Conservation (phyloP, 495 filamentous ascomycete genomes). For the Penicillium paxilli region DNA sequence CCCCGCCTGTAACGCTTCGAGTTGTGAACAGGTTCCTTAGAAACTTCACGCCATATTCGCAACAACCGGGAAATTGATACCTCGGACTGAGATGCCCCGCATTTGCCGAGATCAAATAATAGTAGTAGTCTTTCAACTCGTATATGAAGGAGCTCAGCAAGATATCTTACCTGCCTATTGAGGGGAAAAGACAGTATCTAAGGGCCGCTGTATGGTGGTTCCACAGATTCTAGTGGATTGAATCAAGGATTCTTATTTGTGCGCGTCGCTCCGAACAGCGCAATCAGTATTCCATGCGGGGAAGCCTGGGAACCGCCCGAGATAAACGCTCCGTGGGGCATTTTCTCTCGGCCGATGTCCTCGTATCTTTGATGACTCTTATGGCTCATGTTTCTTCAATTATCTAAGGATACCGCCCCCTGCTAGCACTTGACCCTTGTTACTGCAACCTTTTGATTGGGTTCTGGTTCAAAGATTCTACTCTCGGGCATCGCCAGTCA, state of each 20-base stretch:
- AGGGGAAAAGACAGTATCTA: not conserved
- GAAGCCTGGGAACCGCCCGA: conserved; percentile 18
- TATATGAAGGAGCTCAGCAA: not conserved
- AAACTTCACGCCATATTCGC: not conserved
- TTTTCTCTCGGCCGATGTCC: conserved; percentile 16
- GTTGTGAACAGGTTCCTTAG: no score
- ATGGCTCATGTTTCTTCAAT: not conserved
- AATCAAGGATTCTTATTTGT: conserved; percentile 1
- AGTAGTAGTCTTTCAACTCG: no score
- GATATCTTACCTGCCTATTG: not conserved
- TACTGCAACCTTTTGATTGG: no score
- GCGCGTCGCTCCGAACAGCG: conserved; percentile 1
- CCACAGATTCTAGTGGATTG: not conserved
- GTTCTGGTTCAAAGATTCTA: no score
- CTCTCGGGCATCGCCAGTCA: not conserved
- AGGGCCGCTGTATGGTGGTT: not conserved
- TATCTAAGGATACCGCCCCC: no score
- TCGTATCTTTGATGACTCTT: conserved; percentile 11
- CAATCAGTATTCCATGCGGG: conserved; percentile 12
- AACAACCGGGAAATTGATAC: not conserved
- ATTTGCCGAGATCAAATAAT: not conserved
- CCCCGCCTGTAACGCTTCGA: no score
- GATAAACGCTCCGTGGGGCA: conserved; percentile 18
- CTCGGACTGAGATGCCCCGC: not conserved
- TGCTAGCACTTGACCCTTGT: no score